phyloP scores from a whole-genome alignment of 179 eudicot genomes.

The Camellia oleifera region DNA sequence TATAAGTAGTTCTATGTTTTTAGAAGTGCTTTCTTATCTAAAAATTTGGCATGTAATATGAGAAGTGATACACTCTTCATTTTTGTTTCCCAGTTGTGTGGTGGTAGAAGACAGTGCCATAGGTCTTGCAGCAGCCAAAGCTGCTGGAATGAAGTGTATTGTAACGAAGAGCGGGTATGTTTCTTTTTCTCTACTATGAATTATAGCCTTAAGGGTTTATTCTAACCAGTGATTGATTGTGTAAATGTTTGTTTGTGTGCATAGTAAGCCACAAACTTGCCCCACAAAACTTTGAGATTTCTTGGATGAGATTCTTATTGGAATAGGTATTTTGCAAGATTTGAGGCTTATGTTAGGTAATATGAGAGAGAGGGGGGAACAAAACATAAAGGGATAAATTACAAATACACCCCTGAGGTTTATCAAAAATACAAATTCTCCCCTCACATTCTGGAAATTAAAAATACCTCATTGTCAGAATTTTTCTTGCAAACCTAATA shows the following conservation, averaged over 20 bases:
- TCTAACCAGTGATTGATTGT: neutral
- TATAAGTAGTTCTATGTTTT: neutral
- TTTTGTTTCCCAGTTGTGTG: conserved; percentile 58
- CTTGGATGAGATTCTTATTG: neutral
- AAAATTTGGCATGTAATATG: neutral
- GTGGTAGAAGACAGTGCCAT: conserved; percentile 95
- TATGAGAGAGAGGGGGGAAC: neutral
- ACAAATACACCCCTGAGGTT: no score
- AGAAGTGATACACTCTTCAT: neutral
- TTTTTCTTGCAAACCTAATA: no score
- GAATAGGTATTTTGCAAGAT: neutral
- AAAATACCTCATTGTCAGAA: no score
- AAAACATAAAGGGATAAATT: neutral
- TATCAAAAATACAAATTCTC: no score
- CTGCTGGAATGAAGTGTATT: conserved; percentile 96
- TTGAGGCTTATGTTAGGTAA: neutral
- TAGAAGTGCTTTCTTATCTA: neutral
- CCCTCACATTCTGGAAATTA: no score
- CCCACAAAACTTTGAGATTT: neutral
- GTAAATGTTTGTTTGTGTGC: neutral
- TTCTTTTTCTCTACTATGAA: neutral
- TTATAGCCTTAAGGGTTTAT: neutral
- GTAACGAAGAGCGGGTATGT: conserved; percentile 96
- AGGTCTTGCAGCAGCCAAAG: conserved; percentile 97
- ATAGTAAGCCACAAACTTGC: neutral